Evolutionary conservation across 805 yeast species (phyloP).

Genomic region (Wickerhamiella sergipiensis): DNA sequence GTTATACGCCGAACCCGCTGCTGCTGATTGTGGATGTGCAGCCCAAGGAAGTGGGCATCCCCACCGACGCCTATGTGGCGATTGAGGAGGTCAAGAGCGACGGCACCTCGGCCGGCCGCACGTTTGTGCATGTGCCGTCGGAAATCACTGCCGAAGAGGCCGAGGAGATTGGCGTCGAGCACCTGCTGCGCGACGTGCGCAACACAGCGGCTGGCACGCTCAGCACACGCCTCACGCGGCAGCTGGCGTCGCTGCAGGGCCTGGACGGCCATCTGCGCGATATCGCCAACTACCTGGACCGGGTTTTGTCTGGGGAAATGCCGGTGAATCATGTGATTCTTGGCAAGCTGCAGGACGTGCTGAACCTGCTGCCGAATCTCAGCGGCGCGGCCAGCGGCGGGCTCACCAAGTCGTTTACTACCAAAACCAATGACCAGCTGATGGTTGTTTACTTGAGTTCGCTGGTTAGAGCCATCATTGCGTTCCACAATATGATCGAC

Average conservation of each 20-base stretch:
- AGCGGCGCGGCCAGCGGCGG: constrained; percentile 19
- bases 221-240: constrained; percentile 76
- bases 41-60: constrained; percentile 74
- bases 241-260: constrained; percentile 76
- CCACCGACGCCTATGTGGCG: constrained; percentile 89
- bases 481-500: constrained; percentile 92
- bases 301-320: constrained; percentile 53
- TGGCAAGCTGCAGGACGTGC: constrained; percentile 88
- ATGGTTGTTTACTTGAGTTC: constrained; percentile 87
- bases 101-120: constrained; percentile 83
- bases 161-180: constrained; percentile 98
- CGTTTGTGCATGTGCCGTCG: constrained; percentile 88
- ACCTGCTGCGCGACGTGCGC: constrained; percentile 80
- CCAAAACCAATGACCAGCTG: constrained; percentile 89
- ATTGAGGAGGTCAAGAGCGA: constrained; percentile 93
- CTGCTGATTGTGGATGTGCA: constrained; percentile 84
- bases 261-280: constrained; percentile 65
- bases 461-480: constrained; percentile 83
- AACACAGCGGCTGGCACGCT: constrained; percentile 94
- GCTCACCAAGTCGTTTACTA: constrained; percentile 67
- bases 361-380: constrained; percentile 81
- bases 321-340: constrained; percentile 84
- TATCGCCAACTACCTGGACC: constrained; percentile 63
- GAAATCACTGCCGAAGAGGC: constrained; percentile 96
- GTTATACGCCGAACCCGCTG: constrained; percentile 68